Evolutionary conservation across 768 basidiomycete species (phyloP).

Genomic region (Macrocybe gigantea): DNA sequence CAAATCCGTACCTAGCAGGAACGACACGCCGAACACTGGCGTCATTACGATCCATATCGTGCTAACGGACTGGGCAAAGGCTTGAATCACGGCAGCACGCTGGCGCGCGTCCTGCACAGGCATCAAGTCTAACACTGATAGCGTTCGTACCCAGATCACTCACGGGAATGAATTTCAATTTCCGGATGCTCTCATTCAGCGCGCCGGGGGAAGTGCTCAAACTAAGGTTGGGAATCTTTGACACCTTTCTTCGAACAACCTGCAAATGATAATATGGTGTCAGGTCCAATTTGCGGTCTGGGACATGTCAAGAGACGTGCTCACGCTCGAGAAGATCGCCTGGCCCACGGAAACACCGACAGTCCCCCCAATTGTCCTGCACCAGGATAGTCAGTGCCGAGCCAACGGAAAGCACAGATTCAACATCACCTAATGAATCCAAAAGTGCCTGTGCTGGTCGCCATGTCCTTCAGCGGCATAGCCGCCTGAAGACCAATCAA

Average conservation of each 20-base stretch:
- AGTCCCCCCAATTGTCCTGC: conserved; percentile 68
- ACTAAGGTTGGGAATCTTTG: conserved; percentile 27
- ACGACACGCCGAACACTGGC: conserved; percentile 46
- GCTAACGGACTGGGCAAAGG: conserved; percentile 57
- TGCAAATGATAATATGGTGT: conserved; percentile 4
- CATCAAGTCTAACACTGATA: neutral
- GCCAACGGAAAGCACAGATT: neutral
- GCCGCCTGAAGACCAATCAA: conserved; percentile 76
- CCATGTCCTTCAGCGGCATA: conserved; percentile 87
- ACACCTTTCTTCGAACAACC: conserved; percentile 33
- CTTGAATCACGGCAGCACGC: conserved; percentile 48
- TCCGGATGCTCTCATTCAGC: conserved; percentile 40
- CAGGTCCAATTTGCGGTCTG: neutral
- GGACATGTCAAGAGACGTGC: conserved; percentile 9
- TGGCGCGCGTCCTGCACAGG: conserved; percentile 38
- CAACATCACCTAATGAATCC: conserved; percentile 55
- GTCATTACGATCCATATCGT: conserved; percentile 63
- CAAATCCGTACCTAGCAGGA: conserved; percentile 39
- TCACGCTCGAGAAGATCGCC: conserved; percentile 59
- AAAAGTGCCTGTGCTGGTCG: conserved; percentile 69
- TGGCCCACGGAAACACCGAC: conserved; percentile 72
- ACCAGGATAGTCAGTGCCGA: conserved; percentile 3
- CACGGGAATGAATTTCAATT: conserved; percentile 39
- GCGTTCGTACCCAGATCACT: conserved; percentile 10
- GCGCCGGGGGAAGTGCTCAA: conserved; percentile 35